These are phyloP conservation scores for Salmacisia buchloeana DNA, from an alignment of 1,284 basidiomycete species.

Conservation along the genomic window DNA sequence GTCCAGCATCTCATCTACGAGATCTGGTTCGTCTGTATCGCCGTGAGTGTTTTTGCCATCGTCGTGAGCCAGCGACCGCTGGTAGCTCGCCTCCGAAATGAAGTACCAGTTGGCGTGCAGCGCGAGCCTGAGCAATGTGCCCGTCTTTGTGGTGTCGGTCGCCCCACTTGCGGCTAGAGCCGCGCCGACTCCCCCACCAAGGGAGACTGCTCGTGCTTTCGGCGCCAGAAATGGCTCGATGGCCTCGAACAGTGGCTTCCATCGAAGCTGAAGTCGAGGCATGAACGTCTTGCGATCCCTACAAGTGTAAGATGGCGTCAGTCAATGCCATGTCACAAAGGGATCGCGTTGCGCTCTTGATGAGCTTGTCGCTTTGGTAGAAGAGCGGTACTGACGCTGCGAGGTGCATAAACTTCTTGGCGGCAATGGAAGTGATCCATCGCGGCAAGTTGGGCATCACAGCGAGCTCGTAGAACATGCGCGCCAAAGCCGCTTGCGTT, in stretches of 20 bases:
- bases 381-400: conserved; percentile 58
- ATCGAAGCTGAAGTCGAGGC: conserved; percentile 37
- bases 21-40: neutral
- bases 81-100: conserved; percentile 66
- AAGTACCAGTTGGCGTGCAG: conserved; percentile 80
- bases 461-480: conserved; percentile 76
- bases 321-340: conserved; percentile 72
- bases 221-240: neutral
- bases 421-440: conserved; percentile 65
- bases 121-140: conserved; percentile 77
- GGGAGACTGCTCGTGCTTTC: neutral
- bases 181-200: neutral
- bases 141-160: conserved; percentile 62
- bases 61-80: neutral
- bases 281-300: conserved; percentile 67
- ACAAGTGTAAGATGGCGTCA: conserved; percentile 66
- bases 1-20: conserved; percentile 72
- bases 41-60: neutral
- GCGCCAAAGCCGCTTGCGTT: conserved; percentile 68
- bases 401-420: conserved; percentile 67
- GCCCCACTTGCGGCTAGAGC: conserved; percentile 9
- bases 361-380: conserved; percentile 64
- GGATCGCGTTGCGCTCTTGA: conserved; percentile 72
- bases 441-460: conserved; percentile 70
- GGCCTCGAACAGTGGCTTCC: conserved; percentile 14